A percentile compares a stretch with the other conserved stretches of the same genome.
Conservation (phyloP, 2,329 filamentous ascomycete species). For the Chalaropsis ovoidea region DNA sequence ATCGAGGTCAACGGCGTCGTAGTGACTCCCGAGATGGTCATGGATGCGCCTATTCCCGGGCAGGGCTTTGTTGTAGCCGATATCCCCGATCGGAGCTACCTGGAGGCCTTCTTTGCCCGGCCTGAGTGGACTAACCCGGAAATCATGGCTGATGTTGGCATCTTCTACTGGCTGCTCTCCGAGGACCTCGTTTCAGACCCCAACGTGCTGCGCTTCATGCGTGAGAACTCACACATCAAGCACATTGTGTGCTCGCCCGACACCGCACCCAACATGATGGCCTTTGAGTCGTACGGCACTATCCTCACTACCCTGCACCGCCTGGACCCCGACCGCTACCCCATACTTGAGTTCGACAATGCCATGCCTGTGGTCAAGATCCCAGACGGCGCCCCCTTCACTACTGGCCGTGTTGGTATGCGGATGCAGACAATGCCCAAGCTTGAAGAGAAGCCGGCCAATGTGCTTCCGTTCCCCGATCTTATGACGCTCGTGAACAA, state of each 20-base stretch:
- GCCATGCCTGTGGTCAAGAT: slow-evolving; percentile 29
- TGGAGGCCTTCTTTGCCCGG: slow-evolving; percentile 58
- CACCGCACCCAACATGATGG: slow-evolving; percentile 62
- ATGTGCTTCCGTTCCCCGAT: slow-evolving; percentile 37
- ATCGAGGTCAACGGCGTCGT: slow-evolving; percentile 52
- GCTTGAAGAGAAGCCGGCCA: slow-evolving; percentile 38
- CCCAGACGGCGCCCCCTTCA: slow-evolving; percentile 29
- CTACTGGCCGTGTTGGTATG: slow-evolving; percentile 38
- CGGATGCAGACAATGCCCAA: slow-evolving; percentile 41
- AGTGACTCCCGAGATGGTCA: slow-evolving; percentile 78
- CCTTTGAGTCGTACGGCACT: slow-evolving; percentile 55
- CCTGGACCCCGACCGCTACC: slow-evolving; percentile 65
- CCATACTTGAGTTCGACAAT: slow-evolving; percentile 57
- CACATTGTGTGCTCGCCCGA: slow-evolving; percentile 73
- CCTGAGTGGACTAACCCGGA: slow-evolving; percentile 56
- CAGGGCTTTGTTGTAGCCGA: slow-evolving; percentile 72
- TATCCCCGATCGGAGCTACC: slow-evolving; percentile 58
- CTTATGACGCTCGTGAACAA: slow-evolving; percentile 41
- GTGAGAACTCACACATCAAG: slow-evolving; percentile 47
- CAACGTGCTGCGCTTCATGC: slow-evolving; percentile 59
- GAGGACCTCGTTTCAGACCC: slow-evolving; percentile 53
- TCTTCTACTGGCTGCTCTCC: slow-evolving; percentile 75
- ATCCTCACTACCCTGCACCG: slow-evolving; percentile 59
- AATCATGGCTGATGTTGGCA: slow-evolving; percentile 55
- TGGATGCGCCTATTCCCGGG: slow-evolving; percentile 57